Conservation (phyloP, 257 asterid genomes). For the Solanum phureja region DNA sequence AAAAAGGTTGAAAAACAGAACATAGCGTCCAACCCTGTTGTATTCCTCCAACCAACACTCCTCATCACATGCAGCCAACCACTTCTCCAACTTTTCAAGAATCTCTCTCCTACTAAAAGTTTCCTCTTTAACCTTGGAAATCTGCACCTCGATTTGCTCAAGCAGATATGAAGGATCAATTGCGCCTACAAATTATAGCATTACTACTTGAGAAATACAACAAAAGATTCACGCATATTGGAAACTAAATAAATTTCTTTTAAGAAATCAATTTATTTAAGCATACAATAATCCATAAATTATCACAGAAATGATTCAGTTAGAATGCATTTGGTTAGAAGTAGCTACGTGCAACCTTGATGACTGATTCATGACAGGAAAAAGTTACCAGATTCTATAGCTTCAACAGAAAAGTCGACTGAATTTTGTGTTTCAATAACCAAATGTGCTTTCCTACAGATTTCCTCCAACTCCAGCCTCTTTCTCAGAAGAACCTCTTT, state of each 20-base stretch:
- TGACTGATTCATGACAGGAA: not conserved
- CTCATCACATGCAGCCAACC: constrained; percentile 86
- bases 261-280: not conserved
- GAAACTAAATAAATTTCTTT: not conserved
- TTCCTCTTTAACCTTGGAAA: constrained; percentile 62
- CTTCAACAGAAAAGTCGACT: constrained; percentile 34
- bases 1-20: not conserved
- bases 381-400: constrained; percentile 60
- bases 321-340: not conserved
- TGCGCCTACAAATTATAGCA: constrained; percentile 29
- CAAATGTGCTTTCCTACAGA: constrained; percentile 66
- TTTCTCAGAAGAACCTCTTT: constrained; percentile 74
- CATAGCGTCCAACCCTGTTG: constrained; percentile 53
- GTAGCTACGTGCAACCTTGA: not conserved
- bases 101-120: constrained; percentile 73
- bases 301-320: not conserved
- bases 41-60: constrained; percentile 95
- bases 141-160: constrained; percentile 59
- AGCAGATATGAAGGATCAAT: constrained; percentile 52
- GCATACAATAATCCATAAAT: not conserved
- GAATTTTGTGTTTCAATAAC: constrained; percentile 39
- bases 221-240: not conserved
- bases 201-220: not conserved
- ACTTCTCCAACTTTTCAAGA: constrained; percentile 80
- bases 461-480: constrained; percentile 50